Evolutionary conservation across 2,329 filamentous ascomycete genomes (phyloP).

Genomic region (Alternaria alternata): DNA sequence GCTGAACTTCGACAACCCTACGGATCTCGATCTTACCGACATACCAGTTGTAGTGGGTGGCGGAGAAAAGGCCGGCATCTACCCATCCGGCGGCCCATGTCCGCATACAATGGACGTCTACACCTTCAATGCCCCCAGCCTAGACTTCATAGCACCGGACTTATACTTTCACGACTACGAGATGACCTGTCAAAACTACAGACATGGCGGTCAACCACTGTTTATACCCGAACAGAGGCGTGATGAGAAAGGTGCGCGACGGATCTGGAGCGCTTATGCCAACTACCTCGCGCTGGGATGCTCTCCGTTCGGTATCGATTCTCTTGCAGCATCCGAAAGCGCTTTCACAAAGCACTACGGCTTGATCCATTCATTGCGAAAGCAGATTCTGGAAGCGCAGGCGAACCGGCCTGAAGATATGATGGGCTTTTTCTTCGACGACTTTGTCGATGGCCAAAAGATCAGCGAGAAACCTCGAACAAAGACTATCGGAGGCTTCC

Average conservation of each 20-base stretch:
- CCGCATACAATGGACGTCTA: constrained; percentile 56
- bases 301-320: constrained; percentile 47
- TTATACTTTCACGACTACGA: constrained; percentile 58
- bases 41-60: constrained; percentile 49
- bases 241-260: constrained; percentile 47
- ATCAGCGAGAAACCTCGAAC: constrained; percentile 30
- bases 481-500: constrained; percentile 36
- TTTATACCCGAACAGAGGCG: constrained; percentile 61
- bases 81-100: constrained; percentile 56
- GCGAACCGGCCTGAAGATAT: constrained; percentile 36
- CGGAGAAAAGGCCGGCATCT: constrained; percentile 51
- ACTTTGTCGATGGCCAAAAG: constrained; percentile 31
- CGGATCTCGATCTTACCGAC: constrained; percentile 34
- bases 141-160: constrained; percentile 58
- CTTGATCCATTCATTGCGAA: constrained; percentile 39
- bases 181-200: constrained; percentile 52
- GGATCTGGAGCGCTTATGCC: constrained; percentile 16
- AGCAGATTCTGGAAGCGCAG: constrained; percentile 47
- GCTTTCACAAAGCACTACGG: constrained; percentile 49
- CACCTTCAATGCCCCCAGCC: constrained; percentile 47
- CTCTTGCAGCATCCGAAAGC: constrained; percentile 39
- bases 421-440: constrained; percentile 54
- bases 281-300: constrained; percentile 9
- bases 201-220: constrained; percentile 53
- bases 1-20: constrained; percentile 51